Percentiles rank a stretch among this genome's conserved stretches.
Conservation (phyloP, 352 stramenopile species). For the Globisporangium canariense region DNA sequence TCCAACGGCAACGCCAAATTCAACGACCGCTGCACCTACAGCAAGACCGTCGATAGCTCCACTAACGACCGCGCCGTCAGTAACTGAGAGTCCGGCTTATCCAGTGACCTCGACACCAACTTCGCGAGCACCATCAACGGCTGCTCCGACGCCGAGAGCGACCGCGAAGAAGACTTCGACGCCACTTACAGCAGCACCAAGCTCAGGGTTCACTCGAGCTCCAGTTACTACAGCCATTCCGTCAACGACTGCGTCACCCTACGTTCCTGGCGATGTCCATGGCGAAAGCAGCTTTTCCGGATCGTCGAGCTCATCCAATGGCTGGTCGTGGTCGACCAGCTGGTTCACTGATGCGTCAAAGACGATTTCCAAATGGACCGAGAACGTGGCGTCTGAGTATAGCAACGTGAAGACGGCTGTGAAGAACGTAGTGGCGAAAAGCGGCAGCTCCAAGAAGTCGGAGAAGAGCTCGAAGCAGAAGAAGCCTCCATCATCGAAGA, state of each 20-base stretch:
- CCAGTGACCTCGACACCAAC: not conserved
- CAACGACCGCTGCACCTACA: not conserved
- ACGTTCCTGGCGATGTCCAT: slow-evolving; percentile 32
- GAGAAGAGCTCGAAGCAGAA: not conserved
- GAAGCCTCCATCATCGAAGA: slow-evolving; percentile 1
- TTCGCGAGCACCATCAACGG: slow-evolving; percentile 1
- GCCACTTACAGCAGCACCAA: not conserved
- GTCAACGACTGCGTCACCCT: slow-evolving; percentile 9
- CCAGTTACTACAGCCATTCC: slow-evolving; percentile 1
- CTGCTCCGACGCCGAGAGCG: slow-evolving; percentile 1
- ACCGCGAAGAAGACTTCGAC: not conserved
- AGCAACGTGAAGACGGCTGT: slow-evolving; percentile 5
- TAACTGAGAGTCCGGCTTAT: not conserved
- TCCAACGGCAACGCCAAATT: not conserved
- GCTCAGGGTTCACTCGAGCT: not conserved
- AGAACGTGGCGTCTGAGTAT: slow-evolving; percentile 9
- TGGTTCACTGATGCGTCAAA: slow-evolving; percentile 8
- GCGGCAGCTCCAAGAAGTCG: not conserved
- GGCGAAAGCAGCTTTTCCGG: slow-evolving; percentile 16
- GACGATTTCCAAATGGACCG: slow-evolving; percentile 3
- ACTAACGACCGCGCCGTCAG: not conserved
- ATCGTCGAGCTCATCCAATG: slow-evolving; percentile 14
- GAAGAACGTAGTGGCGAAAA: slow-evolving; percentile 5
- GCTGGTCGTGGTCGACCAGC: slow-evolving; percentile 21
- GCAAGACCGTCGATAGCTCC: not conserved